Percentiles rank a stretch among this genome's conserved stretches.
Conservation (phyloP, 2,329 filamentous ascomycete genomes). For the Colletotrichum falcatum region DNA sequence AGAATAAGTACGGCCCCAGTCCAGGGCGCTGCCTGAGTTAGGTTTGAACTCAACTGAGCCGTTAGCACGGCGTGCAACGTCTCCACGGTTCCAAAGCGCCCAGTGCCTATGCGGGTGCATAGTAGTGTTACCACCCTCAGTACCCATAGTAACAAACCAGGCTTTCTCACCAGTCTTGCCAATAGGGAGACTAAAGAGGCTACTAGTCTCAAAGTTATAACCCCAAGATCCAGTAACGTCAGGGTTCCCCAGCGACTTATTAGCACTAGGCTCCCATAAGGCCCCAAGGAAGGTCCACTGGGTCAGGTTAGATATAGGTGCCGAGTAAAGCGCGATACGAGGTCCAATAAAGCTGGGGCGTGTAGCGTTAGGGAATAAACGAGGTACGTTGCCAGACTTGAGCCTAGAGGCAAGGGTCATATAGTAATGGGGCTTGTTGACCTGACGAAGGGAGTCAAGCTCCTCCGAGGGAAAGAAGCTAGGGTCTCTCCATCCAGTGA, state of each 20-base stretch:
- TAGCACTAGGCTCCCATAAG: conserved; percentile 40
- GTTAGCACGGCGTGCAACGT: conserved; percentile 36
- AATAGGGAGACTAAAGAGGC: conserved; percentile 38
- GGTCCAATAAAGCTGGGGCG: conserved; percentile 41
- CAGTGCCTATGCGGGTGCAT: conserved; percentile 40
- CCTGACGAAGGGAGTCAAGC: conserved; percentile 34
- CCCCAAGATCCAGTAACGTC: conserved; percentile 41
- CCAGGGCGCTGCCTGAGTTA: conserved; percentile 35
- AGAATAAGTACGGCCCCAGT: conserved; percentile 41
- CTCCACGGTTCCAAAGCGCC: conserved; percentile 42
- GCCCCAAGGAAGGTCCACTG: conserved; percentile 42
- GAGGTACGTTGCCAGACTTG: conserved; percentile 38
- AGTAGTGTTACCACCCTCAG: conserved; percentile 41
- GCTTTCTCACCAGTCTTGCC: conserved; percentile 36
- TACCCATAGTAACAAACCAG: conserved; percentile 39
- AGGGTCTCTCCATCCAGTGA: conserved; percentile 41
- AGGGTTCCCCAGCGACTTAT: conserved; percentile 35
- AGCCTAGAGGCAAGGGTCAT: conserved; percentile 41
- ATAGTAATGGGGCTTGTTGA: conserved; percentile 39
- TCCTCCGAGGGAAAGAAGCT: conserved; percentile 40
- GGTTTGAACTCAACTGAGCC: conserved; percentile 40
- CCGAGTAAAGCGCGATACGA: conserved; percentile 39
- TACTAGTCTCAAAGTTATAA: conserved; percentile 41
- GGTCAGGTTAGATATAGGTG: conserved; percentile 35
- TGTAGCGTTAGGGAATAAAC: conserved; percentile 35